These are phyloP conservation scores for Filosporella fistucella DNA, from an alignment of 495 filamentous ascomycete species.

Conservation along the genomic window DNA sequence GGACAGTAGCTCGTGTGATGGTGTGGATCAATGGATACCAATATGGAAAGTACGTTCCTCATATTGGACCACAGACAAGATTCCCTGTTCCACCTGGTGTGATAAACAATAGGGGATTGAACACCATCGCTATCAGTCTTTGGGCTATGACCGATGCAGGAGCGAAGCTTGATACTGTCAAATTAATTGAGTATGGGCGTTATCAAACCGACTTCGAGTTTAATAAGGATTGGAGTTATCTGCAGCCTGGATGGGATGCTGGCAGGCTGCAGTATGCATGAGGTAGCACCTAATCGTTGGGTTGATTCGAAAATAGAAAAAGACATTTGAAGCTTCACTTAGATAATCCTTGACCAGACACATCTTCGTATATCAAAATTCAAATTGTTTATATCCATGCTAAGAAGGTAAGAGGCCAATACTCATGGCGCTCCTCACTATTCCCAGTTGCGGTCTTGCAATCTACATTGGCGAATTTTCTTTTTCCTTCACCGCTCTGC, in stretches of 20 bases:
- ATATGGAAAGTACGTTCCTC: constrained; percentile 39
- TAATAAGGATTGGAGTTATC: constrained; percentile 36
- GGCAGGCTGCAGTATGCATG: constrained; percentile 26
- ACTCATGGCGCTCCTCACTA: too few relatives aligned
- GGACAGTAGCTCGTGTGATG: constrained; percentile 46
- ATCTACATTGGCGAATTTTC: too few relatives aligned
- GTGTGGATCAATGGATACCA: constrained; percentile 72
- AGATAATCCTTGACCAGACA: too few relatives aligned
- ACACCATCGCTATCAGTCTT: constrained; percentile 41
- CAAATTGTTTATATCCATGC: too few relatives aligned
- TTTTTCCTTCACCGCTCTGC: too few relatives aligned
- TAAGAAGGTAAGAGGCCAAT: too few relatives aligned
- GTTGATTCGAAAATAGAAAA: too few relatives aligned
- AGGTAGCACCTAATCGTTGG: not conserved
- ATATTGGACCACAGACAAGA: constrained; percentile 43
- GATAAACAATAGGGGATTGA: constrained; percentile 39
- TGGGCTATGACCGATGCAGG: constrained; percentile 40
- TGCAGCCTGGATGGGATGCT: constrained; percentile 39
- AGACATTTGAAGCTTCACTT: too few relatives aligned
- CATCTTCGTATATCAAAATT: too few relatives aligned
- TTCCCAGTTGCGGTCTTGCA: too few relatives aligned
- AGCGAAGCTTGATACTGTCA: constrained; percentile 30
- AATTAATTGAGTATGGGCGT: constrained; percentile 22
- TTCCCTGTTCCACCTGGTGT: constrained; percentile 46
- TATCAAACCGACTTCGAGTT: constrained; percentile 42